These are phyloP conservation scores for Beauveria medogensis DNA, from an alignment of 2,329 filamentous ascomycete genomes.

Conservation along the genomic window DNA sequence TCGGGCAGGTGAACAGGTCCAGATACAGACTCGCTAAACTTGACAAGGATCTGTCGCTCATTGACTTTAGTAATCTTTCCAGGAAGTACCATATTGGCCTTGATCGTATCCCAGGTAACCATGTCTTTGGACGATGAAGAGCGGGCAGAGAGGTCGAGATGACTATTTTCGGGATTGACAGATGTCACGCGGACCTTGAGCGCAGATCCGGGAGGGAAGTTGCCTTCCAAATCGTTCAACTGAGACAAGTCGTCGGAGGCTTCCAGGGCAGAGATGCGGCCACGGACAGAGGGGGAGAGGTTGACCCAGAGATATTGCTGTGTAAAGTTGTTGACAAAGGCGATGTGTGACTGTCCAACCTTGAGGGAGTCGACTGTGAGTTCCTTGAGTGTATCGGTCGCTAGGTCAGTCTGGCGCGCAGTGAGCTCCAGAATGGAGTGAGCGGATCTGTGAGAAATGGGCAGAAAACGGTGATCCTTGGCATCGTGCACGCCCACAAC, in stretches of 20 bases:
- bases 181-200: slow-evolving; percentile 70
- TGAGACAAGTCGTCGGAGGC: slow-evolving; percentile 79
- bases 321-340: slow-evolving; percentile 84
- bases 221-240: slow-evolving; percentile 63
- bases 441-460: slow-evolving; percentile 75
- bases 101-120: slow-evolving; percentile 63
- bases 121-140: slow-evolving; percentile 40
- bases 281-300: slow-evolving; percentile 78
- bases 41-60: slow-evolving; percentile 76
- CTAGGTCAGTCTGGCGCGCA: slow-evolving; percentile 61
- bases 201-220: slow-evolving; percentile 87
- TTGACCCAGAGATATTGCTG: slow-evolving; percentile 83
- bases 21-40: slow-evolving; percentile 71
- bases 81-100: slow-evolving; percentile 71
- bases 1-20: slow-evolving; percentile 78
- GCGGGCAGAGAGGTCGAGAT: slow-evolving; percentile 75
- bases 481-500: slow-evolving; percentile 85
- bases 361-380: slow-evolving; percentile 67
- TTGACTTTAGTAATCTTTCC: slow-evolving; percentile 79
- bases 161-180: slow-evolving; percentile 64
- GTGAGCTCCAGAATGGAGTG: slow-evolving; percentile 85
- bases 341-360: slow-evolving; percentile 63
- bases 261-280: slow-evolving; percentile 74
- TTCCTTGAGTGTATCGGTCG: slow-evolving; percentile 35
- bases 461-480: slow-evolving; percentile 81